Evolutionary conservation across 1,139 yeast genomes (phyloP).

Genomic region (Saccharomyces uvarum): DNA sequence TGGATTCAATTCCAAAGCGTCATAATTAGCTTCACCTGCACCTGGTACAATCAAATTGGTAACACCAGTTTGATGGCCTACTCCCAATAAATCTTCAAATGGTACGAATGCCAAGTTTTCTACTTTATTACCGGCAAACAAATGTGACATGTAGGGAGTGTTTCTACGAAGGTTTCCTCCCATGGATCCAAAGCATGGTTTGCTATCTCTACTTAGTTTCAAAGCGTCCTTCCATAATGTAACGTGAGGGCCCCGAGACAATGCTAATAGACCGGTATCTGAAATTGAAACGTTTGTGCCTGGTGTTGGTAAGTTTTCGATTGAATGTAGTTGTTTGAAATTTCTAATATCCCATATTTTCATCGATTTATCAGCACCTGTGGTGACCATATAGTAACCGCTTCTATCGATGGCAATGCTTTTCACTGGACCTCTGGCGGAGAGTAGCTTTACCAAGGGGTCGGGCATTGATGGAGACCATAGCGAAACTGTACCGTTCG

Average conservation of each 20-base stretch:
- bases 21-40: conserved; percentile 96
- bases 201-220: conserved; percentile 36
- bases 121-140: conserved; percentile 69
- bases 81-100: conserved; percentile 88
- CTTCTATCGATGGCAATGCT: conserved; percentile 84
- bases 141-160: conserved; percentile 87
- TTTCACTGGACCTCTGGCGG: conserved; percentile 80
- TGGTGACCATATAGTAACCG: conserved; percentile 89
- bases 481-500: conserved; percentile 83
- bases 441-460: conserved; percentile 76
- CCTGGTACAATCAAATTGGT: conserved; percentile 87
- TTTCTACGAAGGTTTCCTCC: conserved; percentile 33
- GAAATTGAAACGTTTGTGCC: conserved; percentile 74
- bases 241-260: conserved; percentile 92
- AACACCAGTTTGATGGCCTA: conserved; percentile 75
- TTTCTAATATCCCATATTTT: conserved; percentile 93
- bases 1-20: conserved; percentile 89
- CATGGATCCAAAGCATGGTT: conserved; percentile 36
- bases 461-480: conserved; percentile 91
- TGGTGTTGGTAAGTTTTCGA: conserved; percentile 73
- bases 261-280: conserved; percentile 78
- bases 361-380: conserved; percentile 77
- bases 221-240: conserved; percentile 79
- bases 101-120: conserved; percentile 74
- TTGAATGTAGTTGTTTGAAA: conserved; percentile 58